Conservation (phyloP, 192 early-diverging fungal species). For the Endogone sp. region DNA sequence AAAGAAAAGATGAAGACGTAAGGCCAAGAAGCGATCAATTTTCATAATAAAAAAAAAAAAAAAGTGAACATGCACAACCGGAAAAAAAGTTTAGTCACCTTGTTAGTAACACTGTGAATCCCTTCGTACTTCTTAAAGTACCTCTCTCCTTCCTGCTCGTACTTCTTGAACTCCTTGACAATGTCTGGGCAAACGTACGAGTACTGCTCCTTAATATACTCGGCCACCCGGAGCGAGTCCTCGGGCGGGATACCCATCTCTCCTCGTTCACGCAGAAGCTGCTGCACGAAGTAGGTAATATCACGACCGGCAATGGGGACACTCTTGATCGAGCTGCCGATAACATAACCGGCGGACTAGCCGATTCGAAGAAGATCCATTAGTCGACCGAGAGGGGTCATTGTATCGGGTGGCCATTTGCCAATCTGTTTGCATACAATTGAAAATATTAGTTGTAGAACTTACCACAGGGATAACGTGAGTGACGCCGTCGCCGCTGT, state of each 20-base stretch:
- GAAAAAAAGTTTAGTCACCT: constrained; percentile 39
- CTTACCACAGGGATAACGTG: constrained; percentile 97
- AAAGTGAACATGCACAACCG: neutral
- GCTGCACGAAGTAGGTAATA: constrained; percentile 97
- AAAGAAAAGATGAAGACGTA: too few relatives aligned
- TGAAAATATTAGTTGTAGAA: constrained; percentile 1
- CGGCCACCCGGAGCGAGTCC: constrained; percentile 92
- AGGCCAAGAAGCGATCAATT: too few relatives aligned
- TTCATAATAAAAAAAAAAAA: neutral
- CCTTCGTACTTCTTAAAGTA: constrained; percentile 88
- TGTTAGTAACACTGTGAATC: constrained; percentile 79
- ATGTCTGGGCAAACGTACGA: constrained; percentile 97
- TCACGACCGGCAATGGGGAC: constrained; percentile 99
- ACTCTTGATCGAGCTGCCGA: constrained; percentile 97
- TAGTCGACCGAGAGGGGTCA: neutral
- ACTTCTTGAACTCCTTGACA: constrained; percentile 94
- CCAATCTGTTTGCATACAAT: too few relatives aligned
- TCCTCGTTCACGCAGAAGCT: constrained; percentile 92
- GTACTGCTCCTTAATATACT: constrained; percentile 94
- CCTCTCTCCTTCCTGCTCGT: constrained; percentile 84
- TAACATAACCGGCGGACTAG: constrained; percentile 96
- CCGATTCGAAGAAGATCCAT: neutral
- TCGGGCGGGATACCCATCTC: constrained; percentile 96
- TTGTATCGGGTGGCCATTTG: neutral
- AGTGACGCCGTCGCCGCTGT: constrained; percentile 98